Base-by-base conservation (phyloP, 306 rosid genomes). In the Dryas alaskensis region DNA sequence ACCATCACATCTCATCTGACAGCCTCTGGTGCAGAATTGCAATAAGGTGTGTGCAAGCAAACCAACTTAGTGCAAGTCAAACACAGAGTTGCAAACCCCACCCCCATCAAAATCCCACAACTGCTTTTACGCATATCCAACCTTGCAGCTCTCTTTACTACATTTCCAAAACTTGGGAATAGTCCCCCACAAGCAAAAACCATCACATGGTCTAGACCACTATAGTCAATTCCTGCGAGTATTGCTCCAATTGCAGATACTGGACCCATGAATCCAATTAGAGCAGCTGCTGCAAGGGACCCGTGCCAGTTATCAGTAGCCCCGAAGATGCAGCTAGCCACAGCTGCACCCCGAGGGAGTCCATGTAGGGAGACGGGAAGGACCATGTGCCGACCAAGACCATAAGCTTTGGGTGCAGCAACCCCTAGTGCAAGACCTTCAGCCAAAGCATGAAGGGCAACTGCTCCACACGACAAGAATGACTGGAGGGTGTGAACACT, bases 321-420 rank as follows among this genome's bases (percentile, higher is more conserved):
- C 64, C 99, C 99, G 17, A 87, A 92, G 59, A 95, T 85, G 82
- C 98, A 95, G 84, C 98, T 92, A 43, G 99, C 99, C 67, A 95
- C 99, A 16, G 98, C 98, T 44, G 98, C 99, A 13, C 99, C 98
- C 17, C 98, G 89, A 70, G 99, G 99, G 65, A 95, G 95, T 12
- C 99, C 99, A 0, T 95, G 99, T 25, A 95, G 87, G 70, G 98
- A 95, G 81, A 92, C 98, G 0, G 99, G 99, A 77, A 95, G 98
- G 78, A 95, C 98, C 86, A 95, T 92, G 82, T 95, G 96, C 58
- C 92, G 96, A 42, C 98, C 99, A 0, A 92, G 92, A 51, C 98
- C 99, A 60, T 90, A 90, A 25, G 99, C 99, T 81, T 95, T 92
- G 60, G 99, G 99, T 8, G 99, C 99, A 46, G 99, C 99, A n/a